Base-by-base conservation (phyloP, 208 protist species). In the Wallacemonas rigidus region DNA sequence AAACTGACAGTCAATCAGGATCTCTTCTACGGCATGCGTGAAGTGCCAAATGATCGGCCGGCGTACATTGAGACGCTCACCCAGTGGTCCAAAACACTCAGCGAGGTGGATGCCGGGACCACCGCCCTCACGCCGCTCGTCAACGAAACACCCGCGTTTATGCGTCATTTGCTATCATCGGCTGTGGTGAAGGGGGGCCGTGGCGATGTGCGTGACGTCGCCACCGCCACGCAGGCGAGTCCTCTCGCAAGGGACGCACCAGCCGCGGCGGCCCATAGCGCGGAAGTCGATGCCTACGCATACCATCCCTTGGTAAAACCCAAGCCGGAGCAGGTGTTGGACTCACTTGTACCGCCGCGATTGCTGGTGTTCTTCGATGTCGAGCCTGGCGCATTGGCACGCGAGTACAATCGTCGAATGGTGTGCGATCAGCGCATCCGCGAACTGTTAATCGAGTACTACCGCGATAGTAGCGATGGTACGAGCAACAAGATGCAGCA, bases 311-410 rank as follows among this genome's bases (percentile, higher is more conserved):
- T 79, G 2, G 69, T 79, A n/a, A 69, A 69, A 40, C 35, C 44
- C n/a, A 57, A 70, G 38, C 14, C 63, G 2, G 61, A 64, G 12
- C 48, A 68, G 8, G 41, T 79, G 36, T 38, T 79, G 41, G 69
- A 81, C 60, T 61, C 76, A 7, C 61, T 81, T 35, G 15, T 81
- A 9, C 67, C 76, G 7, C 67, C 72, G 40, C 63, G 71, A 6
- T 50, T 81, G 55, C 67, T 81, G 3, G 38, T 77, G 17, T 76
- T 81, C 62, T 81, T 69, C 71, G 60, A 71, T 35, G 67, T 76
- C 17, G 60, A 77, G 47, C 44, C 57, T 2, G 35, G 3, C 2
- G 63, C 64, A 4, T 39, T 17, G 15, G 67, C 43, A 14, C 47
- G 54, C 45, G 50, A 74, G 56, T 70, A 69, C 60, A 14, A 8